Evolutionary conservation across 768 basidiomycete species (phyloP).

Genomic region (Pholiota conissans): DNA sequence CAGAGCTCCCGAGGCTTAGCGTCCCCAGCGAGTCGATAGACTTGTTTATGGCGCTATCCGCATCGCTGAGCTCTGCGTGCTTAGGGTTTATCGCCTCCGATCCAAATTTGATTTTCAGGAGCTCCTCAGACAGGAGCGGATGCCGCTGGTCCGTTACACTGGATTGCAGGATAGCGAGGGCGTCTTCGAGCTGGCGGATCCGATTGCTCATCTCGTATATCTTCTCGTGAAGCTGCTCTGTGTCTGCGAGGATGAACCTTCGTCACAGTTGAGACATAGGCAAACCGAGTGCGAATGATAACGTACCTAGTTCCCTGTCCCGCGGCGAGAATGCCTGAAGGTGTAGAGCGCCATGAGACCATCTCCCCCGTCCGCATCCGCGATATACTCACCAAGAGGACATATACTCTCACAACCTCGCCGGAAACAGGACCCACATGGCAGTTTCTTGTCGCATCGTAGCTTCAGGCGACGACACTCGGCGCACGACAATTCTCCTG

Average conservation of each 20-base stretch:
- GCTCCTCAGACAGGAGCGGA: constrained; percentile 54
- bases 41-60: constrained; percentile 32
- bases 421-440: constrained; percentile 50
- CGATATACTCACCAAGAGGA: constrained; percentile 44
- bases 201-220: constrained; percentile 68
- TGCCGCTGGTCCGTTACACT: constrained; percentile 58
- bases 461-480: constrained; percentile 53
- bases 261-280: neutral
- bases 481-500: constrained; percentile 54
- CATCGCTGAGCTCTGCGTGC: constrained; percentile 23
- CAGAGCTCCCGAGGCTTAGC: constrained; percentile 58
- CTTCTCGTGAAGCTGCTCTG: constrained; percentile 63
- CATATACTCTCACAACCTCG: constrained; percentile 67
- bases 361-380: neutral
- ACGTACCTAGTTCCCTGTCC: constrained; percentile 49
- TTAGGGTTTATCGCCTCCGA: constrained; percentile 44
- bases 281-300: neutral
- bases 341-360: neutral
- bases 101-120: constrained; percentile 57
- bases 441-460: constrained; percentile 52
- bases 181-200: constrained; percentile 70
- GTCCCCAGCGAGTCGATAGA: constrained; percentile 63
- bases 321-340: constrained; percentile 46
- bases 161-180: constrained; percentile 60
- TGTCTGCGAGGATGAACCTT: constrained; percentile 68